Evolutionary conservation across 2,329 filamentous ascomycete species (phyloP).

Genomic region (Pyrenophora graminea): DNA sequence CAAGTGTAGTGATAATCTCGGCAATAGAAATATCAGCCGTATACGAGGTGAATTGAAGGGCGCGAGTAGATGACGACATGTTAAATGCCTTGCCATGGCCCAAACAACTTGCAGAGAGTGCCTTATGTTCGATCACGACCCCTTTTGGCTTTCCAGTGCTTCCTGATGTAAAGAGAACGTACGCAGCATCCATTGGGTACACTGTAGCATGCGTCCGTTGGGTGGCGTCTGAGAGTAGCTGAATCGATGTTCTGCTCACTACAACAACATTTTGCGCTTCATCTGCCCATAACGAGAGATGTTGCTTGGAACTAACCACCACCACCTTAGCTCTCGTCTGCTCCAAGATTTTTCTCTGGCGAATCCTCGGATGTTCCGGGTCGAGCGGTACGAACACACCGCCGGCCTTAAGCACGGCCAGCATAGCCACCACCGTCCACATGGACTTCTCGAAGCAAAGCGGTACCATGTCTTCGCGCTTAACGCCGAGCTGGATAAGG

Average conservation of each 20-base stretch:
- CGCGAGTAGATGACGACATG: neutral
- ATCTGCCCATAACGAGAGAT: too few species aligned
- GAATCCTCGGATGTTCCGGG: too few species aligned
- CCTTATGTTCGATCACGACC: constrained; percentile 11
- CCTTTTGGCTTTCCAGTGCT: constrained; percentile 56
- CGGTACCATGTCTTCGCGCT: constrained; percentile 24
- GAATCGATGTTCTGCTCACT: neutral
- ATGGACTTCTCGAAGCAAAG: constrained; percentile 26
- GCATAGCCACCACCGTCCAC: constrained; percentile 41
- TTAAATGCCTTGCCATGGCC: neutral
- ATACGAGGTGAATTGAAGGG: constrained; percentile 60
- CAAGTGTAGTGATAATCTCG: constrained; percentile 59
- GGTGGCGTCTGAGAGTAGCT: neutral
- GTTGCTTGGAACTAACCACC: too few species aligned
- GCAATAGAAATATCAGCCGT: constrained; percentile 64
- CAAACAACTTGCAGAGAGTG: constrained; percentile 43
- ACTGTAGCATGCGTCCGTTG: neutral
- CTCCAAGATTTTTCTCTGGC: too few species aligned
- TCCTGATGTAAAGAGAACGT: constrained; percentile 60
- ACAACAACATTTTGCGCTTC: too few species aligned
- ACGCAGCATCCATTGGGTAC: constrained; percentile 29
- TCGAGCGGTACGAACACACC: constrained; percentile 3
- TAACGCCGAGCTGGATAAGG: too few species aligned
- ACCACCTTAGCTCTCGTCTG: too few species aligned
- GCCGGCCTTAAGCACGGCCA: constrained; percentile 50